A percentile compares a stretch with the other conserved stretches of the same genome.
These are phyloP conservation scores for Aspergillus affinis DNA, from an alignment of 495 filamentous ascomycete genomes.

Conservation along the genomic window DNA sequence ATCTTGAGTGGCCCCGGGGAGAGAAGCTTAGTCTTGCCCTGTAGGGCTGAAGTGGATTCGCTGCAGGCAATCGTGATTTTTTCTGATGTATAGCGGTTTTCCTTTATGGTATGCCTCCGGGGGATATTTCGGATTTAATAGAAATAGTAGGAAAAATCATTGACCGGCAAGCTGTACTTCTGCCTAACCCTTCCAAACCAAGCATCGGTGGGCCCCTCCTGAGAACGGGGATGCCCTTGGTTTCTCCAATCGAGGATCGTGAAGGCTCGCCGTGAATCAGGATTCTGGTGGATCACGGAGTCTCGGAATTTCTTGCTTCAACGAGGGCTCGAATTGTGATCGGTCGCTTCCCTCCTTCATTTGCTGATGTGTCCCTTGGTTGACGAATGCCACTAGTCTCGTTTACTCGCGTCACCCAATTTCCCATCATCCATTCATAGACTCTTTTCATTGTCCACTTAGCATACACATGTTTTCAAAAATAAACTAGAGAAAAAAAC, in stretches of 20 bases:
- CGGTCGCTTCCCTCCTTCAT: background rate
- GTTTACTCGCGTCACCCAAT: too few relatives aligned
- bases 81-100: too few relatives aligned
- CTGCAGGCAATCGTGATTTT: background rate
- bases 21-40: slow-evolving; percentile 12
- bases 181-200: background rate
- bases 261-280: background rate
- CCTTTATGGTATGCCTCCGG: too few relatives aligned
- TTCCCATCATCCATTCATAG: too few relatives aligned
- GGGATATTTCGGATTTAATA: too few relatives aligned
- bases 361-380: background rate
- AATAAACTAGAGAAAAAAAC: background rate
- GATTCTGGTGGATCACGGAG: background rate
- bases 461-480: background rate
- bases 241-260: background rate
- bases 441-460: background rate
- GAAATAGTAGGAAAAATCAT: background rate
- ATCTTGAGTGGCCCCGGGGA: background rate
- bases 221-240: background rate
- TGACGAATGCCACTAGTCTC: background rate
- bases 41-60: slow-evolving; percentile 20
- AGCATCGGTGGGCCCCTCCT: background rate
- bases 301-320: background rate
- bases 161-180: background rate
- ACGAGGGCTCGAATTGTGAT: background rate